These are phyloP conservation scores for Heritiera littoralis DNA, from an alignment of 345 rosid species.

Conservation along the genomic window DNA sequence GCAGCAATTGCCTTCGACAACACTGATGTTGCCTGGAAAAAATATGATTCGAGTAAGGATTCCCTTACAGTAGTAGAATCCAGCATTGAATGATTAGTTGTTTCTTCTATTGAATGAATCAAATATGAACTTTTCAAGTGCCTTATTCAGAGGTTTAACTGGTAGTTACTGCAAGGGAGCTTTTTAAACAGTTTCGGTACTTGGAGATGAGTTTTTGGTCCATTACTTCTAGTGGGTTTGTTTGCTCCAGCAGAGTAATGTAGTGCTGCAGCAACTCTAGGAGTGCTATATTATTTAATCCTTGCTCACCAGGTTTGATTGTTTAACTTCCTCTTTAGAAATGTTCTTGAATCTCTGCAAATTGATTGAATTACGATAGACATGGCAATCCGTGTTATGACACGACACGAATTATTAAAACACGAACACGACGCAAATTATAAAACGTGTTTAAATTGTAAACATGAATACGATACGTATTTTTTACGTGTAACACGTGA, in stretches of 20 bases:
- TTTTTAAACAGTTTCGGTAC: constrained; percentile 59
- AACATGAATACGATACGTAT: too few species aligned
- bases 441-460: too few species aligned
- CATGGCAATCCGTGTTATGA: too few species aligned
- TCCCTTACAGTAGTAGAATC: constrained; percentile 8
- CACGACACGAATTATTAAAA: too few species aligned
- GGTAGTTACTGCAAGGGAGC: constrained; percentile 63
- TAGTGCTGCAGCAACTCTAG: constrained; percentile 67
- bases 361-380: not conserved
- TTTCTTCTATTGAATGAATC: constrained; percentile 22
- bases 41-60: constrained; percentile 61
- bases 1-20: constrained; percentile 69
- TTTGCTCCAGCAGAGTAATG: constrained; percentile 63
- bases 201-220: constrained; percentile 47
- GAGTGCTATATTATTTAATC: constrained; percentile 43
- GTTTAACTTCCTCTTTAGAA: not conserved
- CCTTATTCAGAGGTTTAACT: constrained; percentile 41
- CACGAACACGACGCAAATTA: too few species aligned
- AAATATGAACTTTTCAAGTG: constrained; percentile 26
- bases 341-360: not conserved
- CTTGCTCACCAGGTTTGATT: constrained; percentile 58
- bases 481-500: too few species aligned
- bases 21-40: constrained; percentile 67
- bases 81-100: not conserved
- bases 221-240: constrained; percentile 66